Conservation (phyloP, 2,329 filamentous ascomycete species). For the Clarireedia monteithiana region DNA sequence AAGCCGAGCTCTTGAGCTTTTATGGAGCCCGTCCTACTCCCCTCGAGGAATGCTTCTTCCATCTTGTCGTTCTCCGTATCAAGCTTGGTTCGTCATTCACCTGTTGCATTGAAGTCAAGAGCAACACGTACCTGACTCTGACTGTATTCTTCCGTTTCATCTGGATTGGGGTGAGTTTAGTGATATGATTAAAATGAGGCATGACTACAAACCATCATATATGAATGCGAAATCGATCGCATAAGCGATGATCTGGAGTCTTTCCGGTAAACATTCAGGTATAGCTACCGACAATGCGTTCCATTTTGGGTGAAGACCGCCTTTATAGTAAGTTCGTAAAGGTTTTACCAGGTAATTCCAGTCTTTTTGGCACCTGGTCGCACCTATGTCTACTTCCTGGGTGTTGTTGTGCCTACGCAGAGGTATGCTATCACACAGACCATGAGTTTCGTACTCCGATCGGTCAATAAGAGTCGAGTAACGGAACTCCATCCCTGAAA, state of each 20-base stretch:
- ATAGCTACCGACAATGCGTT: neutral
- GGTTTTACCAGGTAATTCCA: neutral
- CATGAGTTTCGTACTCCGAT: too few species aligned
- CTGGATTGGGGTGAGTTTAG: neutral
- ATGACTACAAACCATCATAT: constrained; percentile 4
- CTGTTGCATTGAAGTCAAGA: neutral
- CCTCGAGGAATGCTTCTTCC: neutral
- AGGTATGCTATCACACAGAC: too few species aligned
- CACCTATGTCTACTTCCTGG: too few species aligned
- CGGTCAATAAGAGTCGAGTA: too few species aligned
- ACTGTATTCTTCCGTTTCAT: neutral
- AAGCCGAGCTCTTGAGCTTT: constrained; percentile 1
- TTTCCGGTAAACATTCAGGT: constrained; percentile 4
- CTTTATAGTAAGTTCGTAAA: neutral
- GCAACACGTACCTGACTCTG: neutral
- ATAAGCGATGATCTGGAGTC: constrained; percentile 7
- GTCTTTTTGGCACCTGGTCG: too few species aligned
- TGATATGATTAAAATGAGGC: too few species aligned
- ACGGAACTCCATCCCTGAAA: too few species aligned
- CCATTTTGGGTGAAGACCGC: neutral
- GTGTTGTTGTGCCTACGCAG: too few species aligned
- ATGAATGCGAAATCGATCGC: constrained; percentile 8
- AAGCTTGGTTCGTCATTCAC: neutral
- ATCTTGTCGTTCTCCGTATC: neutral
- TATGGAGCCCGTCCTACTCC: constrained; percentile 1